A percentile compares a stretch with the other conserved stretches of the same genome.
Evolutionary conservation across 352 stramenopile species (phyloP).

Genomic region (Phytopythium cucurbitacearum): DNA sequence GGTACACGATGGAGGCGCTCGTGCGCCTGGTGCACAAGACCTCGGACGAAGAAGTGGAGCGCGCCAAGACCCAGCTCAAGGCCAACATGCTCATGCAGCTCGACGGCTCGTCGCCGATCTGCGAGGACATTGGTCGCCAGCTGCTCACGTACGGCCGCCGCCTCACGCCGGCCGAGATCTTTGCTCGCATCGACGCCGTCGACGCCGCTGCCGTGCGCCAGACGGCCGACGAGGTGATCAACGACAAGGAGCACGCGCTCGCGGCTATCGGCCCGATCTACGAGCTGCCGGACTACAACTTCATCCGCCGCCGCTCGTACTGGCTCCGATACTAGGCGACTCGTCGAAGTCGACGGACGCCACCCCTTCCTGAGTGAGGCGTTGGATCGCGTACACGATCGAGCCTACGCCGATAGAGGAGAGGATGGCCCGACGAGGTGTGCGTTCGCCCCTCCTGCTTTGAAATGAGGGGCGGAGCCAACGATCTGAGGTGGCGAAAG

Average conservation of each 20-base stretch:
- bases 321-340: constrained; percentile 91
- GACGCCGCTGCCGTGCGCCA: constrained; percentile 91
- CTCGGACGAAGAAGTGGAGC: constrained; percentile 95
- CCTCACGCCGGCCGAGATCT: constrained; percentile 98
- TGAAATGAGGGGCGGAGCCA: no score
- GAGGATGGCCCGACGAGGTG: no score
- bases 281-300: constrained; percentile 99
- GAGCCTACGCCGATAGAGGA: background rate
- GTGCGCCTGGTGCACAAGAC: constrained; percentile 95
- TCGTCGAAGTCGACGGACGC: constrained; percentile 7
- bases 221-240: constrained; percentile 89
- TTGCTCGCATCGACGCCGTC: constrained; percentile 98
- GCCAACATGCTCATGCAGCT: constrained; percentile 99
- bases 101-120: constrained; percentile 97
- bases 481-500: no score
- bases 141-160: constrained; percentile 95
- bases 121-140: constrained; percentile 99
- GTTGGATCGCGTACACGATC: background rate
- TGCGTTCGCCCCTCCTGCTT: no score
- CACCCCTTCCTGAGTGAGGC: no score
- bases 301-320: constrained; percentile 98
- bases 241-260: constrained; percentile 99
- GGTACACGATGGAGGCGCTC: constrained; percentile 94
- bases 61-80: constrained; percentile 99
- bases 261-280: constrained; percentile 97